Percentiles rank a stretch among this genome's conserved stretches.
Evolutionary conservation across 1,139 yeast genomes (phyloP).

Genomic region (Saccharomyces hybrid): DNA sequence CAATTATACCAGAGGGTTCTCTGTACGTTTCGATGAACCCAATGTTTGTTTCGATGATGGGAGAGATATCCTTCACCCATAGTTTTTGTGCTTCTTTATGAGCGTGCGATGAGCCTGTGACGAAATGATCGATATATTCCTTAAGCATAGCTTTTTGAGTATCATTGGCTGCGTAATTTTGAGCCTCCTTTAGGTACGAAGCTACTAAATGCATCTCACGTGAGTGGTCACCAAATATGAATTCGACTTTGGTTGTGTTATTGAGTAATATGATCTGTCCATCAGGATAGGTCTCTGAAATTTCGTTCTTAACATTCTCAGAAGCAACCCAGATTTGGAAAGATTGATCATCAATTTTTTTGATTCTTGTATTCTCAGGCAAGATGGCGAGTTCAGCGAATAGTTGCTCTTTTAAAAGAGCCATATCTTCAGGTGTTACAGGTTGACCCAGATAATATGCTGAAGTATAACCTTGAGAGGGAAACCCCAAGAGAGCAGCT

Average conservation of each 20-base stretch:
- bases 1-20: constrained; percentile 86
- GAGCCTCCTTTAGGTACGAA: constrained; percentile 49
- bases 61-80: constrained; percentile 86
- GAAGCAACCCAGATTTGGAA: constrained; percentile 60
- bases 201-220: constrained; percentile 56
- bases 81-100: constrained; percentile 77
- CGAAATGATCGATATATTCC: constrained; percentile 60
- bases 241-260: constrained; percentile 37
- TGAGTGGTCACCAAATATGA: constrained; percentile 71
- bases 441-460: constrained; percentile 53
- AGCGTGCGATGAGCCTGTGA: constrained; percentile 76
- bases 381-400: constrained; percentile 55
- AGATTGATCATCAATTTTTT: constrained; percentile 37
- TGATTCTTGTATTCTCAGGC: constrained; percentile 79
- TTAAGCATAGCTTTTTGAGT: constrained; percentile 60
- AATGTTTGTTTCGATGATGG: constrained; percentile 75
- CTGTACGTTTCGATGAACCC: constrained; percentile 91
- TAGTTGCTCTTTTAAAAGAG: constrained; percentile 51
- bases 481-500: constrained; percentile 62
- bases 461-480: constrained; percentile 66
- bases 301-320: constrained; percentile 38
- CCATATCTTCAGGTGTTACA: constrained; percentile 52
- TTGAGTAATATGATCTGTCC: constrained; percentile 32
- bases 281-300: constrained; percentile 38
- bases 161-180: constrained; percentile 60